Evolutionary conservation across 768 basidiomycete genomes (phyloP), one percentile per base, ranked within the genome.

Genomic region (Pulveroboletus sp.): DNA sequence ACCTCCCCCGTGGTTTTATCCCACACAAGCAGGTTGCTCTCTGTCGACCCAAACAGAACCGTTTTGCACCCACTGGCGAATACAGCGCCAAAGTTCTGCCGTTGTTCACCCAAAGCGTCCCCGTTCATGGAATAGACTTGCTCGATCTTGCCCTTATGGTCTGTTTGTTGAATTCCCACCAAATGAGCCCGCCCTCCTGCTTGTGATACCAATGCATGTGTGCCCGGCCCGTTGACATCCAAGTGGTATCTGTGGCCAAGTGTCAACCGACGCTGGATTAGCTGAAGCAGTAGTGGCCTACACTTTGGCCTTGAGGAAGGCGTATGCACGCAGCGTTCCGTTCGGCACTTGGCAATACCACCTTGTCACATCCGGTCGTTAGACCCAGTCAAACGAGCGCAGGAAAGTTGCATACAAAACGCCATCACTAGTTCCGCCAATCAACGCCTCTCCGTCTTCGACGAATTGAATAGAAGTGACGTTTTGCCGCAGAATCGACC

Each of bases 301-400:
- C 84, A 86, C 78, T 65, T 73, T 77, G 39, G 76, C 68, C 63
- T 77, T 72, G 53, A 85, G 69, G 58, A 84, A 83, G 6, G 76
- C 70, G 49, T 79, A 79, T 10, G 79, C 82, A 5, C 79, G 76
- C 39, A 83, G 67, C 11, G 78, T 84, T 26, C 84, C 84, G 55
- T 84, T 83, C 0, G 82, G 82, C 51, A 86, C 69, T 59, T 81
- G 79, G 56, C 80, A 84, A 61, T 81, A 76, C 84, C 85, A 86
- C 53, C 83, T 85, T 49, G 26, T 39, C 40, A 31, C 40, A 31
- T 33, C 18, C 13, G 33, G 14, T 41, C 32, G 24, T 69, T 5
- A 65, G 58, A 38, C 35, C 40, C 28, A 21, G 6, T 17, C 28
- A 1, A 41, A 27, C 28, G 41, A 32, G 9, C 27, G 8, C 27